Conservation (phyloP, 176 grass and related monocot genomes). For the Oryza brachyantha region DNA sequence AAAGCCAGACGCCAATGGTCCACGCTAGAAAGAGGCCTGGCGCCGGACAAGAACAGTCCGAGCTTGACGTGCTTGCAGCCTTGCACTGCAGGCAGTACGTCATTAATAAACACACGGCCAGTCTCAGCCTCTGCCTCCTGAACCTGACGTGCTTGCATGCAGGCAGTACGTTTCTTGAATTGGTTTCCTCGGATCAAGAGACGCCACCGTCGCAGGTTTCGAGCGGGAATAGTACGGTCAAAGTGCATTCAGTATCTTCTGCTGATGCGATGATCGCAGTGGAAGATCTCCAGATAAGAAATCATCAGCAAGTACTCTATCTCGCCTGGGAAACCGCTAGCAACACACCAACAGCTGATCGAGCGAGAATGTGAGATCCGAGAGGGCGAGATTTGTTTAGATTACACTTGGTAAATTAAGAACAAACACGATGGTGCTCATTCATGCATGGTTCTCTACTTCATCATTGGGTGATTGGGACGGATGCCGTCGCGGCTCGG, state of each 20-base stretch:
- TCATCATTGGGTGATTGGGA: not conserved
- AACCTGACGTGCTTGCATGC: not conserved
- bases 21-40: not conserved
- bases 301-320: not conserved
- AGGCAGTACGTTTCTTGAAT: not conserved
- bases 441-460: not conserved
- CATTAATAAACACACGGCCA: not conserved
- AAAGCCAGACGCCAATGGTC: not conserved
- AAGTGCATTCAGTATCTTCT: too few relatives aligned
- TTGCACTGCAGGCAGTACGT: too few relatives aligned
- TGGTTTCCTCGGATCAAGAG: not conserved
- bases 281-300: constrained; percentile 15
- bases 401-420: not conserved
- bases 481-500: constrained; percentile 5
- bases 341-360: not conserved
- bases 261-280: not conserved
- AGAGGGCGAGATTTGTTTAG: not conserved
- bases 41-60: not conserved
- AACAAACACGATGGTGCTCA: not conserved
- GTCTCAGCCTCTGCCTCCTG: not conserved
- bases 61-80: too few relatives aligned
- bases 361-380: not conserved
- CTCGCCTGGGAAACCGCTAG: not conserved
- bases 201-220: not conserved
- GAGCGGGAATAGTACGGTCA: too few relatives aligned